A percentile compares a stretch with the other conserved stretches of the same genome.
phyloP scores from a whole-genome alignment of 2,329 filamentous ascomycete species.

The Corynespora cassiicola region DNA sequence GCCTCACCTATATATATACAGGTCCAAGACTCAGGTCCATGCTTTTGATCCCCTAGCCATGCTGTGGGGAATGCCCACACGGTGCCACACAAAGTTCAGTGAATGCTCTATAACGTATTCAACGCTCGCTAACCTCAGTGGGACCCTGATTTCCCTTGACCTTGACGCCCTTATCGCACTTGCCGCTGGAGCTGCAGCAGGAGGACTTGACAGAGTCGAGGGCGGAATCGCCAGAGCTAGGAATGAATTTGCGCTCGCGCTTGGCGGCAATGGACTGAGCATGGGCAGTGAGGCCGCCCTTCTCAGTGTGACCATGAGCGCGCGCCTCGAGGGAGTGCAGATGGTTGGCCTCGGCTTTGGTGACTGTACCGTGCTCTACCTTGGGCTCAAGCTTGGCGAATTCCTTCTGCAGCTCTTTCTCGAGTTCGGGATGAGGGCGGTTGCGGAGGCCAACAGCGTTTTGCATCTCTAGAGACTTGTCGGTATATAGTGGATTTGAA shows the following conservation, averaged over 20 bases:
- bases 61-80: too few species aligned
- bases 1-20: too few species aligned
- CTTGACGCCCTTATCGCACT: too few species aligned
- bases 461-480: slow-evolving; percentile 34
- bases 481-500: slow-evolving; percentile 4
- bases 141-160: too few species aligned
- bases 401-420: slow-evolving; percentile 36
- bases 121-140: too few species aligned
- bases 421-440: slow-evolving; percentile 35
- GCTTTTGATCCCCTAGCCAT: too few species aligned
- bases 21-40: too few species aligned
- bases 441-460: slow-evolving; percentile 30
- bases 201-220: not conserved
- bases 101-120: too few species aligned
- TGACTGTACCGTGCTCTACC: slow-evolving; percentile 40
- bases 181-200: too few species aligned
- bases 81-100: too few species aligned
- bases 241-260: slow-evolving; percentile 19
- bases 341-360: slow-evolving; percentile 47
- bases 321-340: slow-evolving; percentile 51
- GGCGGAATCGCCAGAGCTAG: not conserved
- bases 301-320: slow-evolving; percentile 41
- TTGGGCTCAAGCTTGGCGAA: slow-evolving; percentile 40
- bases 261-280: slow-evolving; percentile 49
- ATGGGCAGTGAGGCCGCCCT: slow-evolving; percentile 43